Percentiles rank a stretch among this genome's conserved stretches.
phyloP scores from a whole-genome alignment of 208 protist species.

The Endotrypanum monterogeii region DNA sequence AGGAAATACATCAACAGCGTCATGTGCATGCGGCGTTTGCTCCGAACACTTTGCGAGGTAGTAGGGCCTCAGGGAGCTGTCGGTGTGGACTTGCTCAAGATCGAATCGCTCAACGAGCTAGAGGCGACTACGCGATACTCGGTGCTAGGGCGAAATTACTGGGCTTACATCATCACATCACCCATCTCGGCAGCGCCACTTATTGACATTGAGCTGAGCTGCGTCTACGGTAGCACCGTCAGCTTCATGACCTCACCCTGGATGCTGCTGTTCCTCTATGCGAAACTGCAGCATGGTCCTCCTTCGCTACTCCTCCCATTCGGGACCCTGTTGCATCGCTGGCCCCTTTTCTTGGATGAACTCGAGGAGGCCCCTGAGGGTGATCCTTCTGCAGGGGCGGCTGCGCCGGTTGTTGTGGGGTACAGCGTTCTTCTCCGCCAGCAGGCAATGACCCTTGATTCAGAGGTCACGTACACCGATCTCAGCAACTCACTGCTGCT shows the following conservation, averaged over 20 bases:
- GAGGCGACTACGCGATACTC: slow-evolving; percentile 86
- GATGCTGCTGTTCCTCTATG: slow-evolving; percentile 77
- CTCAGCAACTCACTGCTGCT: slow-evolving; percentile 69
- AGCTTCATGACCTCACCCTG: slow-evolving; percentile 83
- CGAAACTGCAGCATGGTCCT: slow-evolving; percentile 49
- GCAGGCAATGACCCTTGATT: slow-evolving; percentile 72
- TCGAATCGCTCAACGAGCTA: slow-evolving; percentile 90
- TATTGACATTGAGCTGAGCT: slow-evolving; percentile 74
- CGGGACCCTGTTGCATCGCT: slow-evolving; percentile 56
- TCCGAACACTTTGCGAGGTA: slow-evolving; percentile 59
- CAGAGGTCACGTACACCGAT: slow-evolving; percentile 71
- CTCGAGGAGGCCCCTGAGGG: slow-evolving; percentile 27
- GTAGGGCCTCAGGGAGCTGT: slow-evolving; percentile 40
- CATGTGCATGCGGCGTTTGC: slow-evolving; percentile 68
- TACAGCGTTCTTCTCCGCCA: slow-evolving; percentile 51
- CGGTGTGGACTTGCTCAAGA: slow-evolving; percentile 87
- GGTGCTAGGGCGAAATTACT: slow-evolving; percentile 90
- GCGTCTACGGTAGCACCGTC: slow-evolving; percentile 81
- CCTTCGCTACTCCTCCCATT: slow-evolving; percentile 73
- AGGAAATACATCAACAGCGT: slow-evolving; percentile 85
- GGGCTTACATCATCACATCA: slow-evolving; percentile 68
- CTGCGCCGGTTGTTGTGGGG: slow-evolving; percentile 25
- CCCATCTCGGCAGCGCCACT: slow-evolving; percentile 67
- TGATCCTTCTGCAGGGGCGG: neutral
- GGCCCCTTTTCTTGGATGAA: slow-evolving; percentile 54